Base-by-base conservation (phyloP, 345 rosid genomes). In the Hirschfeldia incana region DNA sequence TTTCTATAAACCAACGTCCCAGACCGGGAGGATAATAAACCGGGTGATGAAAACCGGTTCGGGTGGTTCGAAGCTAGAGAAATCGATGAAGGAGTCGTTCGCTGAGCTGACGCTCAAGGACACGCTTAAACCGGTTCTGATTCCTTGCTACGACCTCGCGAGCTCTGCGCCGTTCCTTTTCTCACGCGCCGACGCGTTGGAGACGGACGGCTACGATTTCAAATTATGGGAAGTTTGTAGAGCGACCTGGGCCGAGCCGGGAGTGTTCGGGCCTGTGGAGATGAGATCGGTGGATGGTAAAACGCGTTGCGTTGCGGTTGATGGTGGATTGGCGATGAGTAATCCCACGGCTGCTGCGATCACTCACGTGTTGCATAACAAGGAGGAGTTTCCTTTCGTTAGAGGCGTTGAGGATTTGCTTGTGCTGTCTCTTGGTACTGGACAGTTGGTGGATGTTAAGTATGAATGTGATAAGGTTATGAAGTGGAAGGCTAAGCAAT, bases 361-460 rank as follows among this genome's bases (percentile, higher is more conserved):
- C 21, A 94, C 98, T 72, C 98, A 94, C 82, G 98, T 94, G 73
- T 81, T 94, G 72, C 98, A 94, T 72, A 94, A 94, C 77, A 94
- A 94, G 81, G 92, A 94, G 67, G 98, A 94, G 85, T 94, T 94
- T 61, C 98, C 98, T 1, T 92, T 92, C 49, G 98, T 94, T 53
- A 87, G 97, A 72, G 98, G 98, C 0, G 94, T 92, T 51, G 98
- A 92, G 87, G 98, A 94, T 86, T 84, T 94, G 84, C 70, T 94
- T 70, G 98, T 94, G 67, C 68, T 94, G 65, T 91, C 97, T 1
- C 66, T 94, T 6, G 98, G 97, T 36, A 85, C 92, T 0, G 98
- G 97, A 13, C 97, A 92, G 85, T 84, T 89, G 39, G 84, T 89
- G 12, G 97, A 92, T 73, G 88, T 84, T 0, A 90, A 85, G 80